A percentile compares a stretch with the other conserved stretches of the same genome.
phyloP scores from a whole-genome alignment of 2,329 filamentous ascomycete genomes.

The Fusarium sp. region DNA sequence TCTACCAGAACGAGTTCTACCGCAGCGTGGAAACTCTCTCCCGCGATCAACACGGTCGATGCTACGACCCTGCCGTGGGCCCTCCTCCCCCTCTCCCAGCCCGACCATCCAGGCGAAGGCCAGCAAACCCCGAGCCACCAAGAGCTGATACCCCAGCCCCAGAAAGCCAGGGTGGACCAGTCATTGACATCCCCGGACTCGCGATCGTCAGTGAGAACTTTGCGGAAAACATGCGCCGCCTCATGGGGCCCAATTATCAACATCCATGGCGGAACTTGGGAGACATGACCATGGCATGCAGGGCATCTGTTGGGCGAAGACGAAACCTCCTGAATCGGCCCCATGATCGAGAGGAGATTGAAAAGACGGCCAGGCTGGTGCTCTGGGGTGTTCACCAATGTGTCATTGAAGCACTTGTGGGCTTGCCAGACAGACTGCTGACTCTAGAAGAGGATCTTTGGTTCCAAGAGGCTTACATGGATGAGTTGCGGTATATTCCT shows the following conservation, averaged over 20 bases:
- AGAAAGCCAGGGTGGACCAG: neutral
- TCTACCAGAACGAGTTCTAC: neutral
- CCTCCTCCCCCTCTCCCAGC: neutral
- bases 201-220: neutral
- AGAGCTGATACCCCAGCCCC: no score
- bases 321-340: neutral
- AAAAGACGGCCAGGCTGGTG: neutral
- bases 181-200: neutral
- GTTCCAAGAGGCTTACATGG: neutral
- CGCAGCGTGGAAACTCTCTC: neutral
- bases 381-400: neutral
- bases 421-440: rapidly evolving
- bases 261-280: neutral
- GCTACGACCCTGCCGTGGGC: neutral
- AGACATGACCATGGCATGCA: neutral
- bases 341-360: neutral
- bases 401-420: neutral
- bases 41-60: neutral
- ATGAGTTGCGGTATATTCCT: neutral
- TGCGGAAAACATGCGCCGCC: neutral
- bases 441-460: rapidly evolving
- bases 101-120: no score
- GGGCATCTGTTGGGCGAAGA: no score
- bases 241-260: neutral
- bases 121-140: no score